phyloP scores from a whole-genome alignment of 257 asterid species.

The Solanum chilense region DNA sequence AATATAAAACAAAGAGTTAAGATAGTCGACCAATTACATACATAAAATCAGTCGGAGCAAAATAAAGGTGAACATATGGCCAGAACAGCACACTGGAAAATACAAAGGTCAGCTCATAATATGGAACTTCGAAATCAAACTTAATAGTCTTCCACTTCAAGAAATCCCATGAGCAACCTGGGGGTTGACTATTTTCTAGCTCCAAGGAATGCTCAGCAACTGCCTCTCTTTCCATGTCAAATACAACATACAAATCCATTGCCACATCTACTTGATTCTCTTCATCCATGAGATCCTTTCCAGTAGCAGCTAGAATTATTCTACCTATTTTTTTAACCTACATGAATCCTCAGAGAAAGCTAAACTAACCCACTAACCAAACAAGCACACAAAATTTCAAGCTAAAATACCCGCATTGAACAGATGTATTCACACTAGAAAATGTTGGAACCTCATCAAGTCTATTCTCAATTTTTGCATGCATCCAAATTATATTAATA shows the following conservation, averaged over 20 bases:
- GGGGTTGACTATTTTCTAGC: constrained; percentile 73
- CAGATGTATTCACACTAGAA: background rate
- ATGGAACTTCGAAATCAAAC: background rate
- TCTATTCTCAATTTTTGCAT: constrained; percentile 4
- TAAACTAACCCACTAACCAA: background rate
- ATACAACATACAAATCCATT: constrained; percentile 79
- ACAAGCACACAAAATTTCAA: background rate
- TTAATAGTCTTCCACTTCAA: constrained; percentile 92
- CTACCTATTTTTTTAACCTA: constrained; percentile 85
- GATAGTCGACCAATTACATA: background rate
- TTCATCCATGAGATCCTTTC: constrained; percentile 99
- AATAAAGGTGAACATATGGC: background rate
- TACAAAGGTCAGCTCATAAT: background rate
- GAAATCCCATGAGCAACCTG: constrained; percentile 92
- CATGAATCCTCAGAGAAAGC: background rate
- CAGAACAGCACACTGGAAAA: background rate
- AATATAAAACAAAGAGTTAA: background rate
- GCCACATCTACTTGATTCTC: constrained; percentile 90
- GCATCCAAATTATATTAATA: too few relatives aligned
- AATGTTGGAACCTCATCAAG: constrained; percentile 28
- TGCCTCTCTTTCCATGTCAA: constrained; percentile 72
- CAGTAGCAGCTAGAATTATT: constrained; percentile 78
- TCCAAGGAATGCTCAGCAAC: constrained; percentile 62
- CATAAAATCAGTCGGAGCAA: background rate
- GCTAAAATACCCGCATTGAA: background rate